These are phyloP conservation scores for Cytospora piceicola DNA, from an alignment of 2,329 filamentous ascomycete genomes.

Conservation along the genomic window DNA sequence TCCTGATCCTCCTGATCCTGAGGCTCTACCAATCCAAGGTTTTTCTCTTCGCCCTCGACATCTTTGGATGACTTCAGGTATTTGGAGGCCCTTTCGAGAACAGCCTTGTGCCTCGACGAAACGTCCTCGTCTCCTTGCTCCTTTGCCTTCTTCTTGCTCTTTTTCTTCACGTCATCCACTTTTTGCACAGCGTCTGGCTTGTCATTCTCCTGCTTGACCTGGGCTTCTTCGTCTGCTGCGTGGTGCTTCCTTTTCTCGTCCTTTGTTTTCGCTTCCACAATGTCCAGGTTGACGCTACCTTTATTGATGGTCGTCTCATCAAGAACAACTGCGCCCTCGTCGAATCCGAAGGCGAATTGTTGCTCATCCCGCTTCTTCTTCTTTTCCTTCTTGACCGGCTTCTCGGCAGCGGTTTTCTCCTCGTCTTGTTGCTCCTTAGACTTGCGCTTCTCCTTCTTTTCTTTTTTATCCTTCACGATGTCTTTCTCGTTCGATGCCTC, in stretches of 20 bases:
- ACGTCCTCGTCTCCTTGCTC: slow-evolving; percentile 31
- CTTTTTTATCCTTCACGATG: slow-evolving; percentile 34
- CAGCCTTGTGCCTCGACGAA: slow-evolving; percentile 38
- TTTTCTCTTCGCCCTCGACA: slow-evolving; percentile 40
- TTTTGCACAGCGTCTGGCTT: background rate
- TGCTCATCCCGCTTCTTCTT: slow-evolving; percentile 54
- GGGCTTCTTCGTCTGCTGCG: background rate
- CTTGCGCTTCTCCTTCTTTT: slow-evolving; percentile 40
- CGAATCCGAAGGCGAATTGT: slow-evolving; percentile 34
- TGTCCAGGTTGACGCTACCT: background rate
- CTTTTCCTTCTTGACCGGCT: slow-evolving; percentile 59
- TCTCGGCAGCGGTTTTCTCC: slow-evolving; percentile 35
- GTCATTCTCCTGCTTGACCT: too few relatives aligned
- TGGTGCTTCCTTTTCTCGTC: background rate
- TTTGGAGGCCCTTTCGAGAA: slow-evolving; percentile 37
- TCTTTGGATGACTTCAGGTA: slow-evolving; percentile 34
- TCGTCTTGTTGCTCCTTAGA: slow-evolving; percentile 32
- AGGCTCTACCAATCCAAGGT: slow-evolving; percentile 37
- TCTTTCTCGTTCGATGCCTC: slow-evolving; percentile 41
- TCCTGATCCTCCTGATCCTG: slow-evolving; percentile 38
- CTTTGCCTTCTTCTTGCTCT: slow-evolving; percentile 14
- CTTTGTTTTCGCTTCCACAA: background rate
- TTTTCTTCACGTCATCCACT: background rate
- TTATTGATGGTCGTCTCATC: background rate
- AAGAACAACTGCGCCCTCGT: background rate